Base-by-base conservation (phyloP, 2,329 filamentous ascomycete species). In the Exophiala sideris region DNA sequence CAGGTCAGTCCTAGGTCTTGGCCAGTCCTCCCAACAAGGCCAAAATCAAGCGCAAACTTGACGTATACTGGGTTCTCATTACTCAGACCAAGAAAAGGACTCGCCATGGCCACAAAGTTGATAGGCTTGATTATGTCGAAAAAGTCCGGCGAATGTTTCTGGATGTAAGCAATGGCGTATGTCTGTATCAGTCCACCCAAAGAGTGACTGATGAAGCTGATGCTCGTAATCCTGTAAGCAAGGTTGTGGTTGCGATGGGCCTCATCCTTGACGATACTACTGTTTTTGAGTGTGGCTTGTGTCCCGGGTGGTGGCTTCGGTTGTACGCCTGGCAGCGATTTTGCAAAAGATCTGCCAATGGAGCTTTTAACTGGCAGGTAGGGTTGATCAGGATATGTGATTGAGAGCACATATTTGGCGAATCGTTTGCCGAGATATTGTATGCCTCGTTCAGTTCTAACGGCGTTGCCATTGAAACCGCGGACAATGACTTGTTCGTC, bases 51-150 rank as follows among this genome's bases (percentile, higher is more conserved):
- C 0, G 94, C 94, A 70, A 99, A 97, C 66, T 91, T 95, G 71
- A 99, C 89, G 68, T 99, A 99, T 52, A 97, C 79, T 0, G 94
- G 94, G 64, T 99, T 99, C 68, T 99, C 94, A 68, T 99, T 96
- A 70, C 92, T 97, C 2, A 88, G 86, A 10, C 88, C 88, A 6
- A 91, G 79, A 71, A 91, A 88, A 18, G 88, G 92, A 39, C 88
- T 85, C 4, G 89, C 92, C 71, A 97, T 96, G 1, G 91, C 95
- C 2, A 88, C 89, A 71, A 97, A 96, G 76, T 95, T 96, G 81
- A 94, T 82, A 62, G 92, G 92, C 67, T 91, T 80, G 33, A 97
- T 79, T 52, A 80, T 79, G 54, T 95, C 86, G 51, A 97, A 84
- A 55, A 89, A 78, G 7, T 91, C 91, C 64, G 87, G 88, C 48